Conservation (phyloP, 2,329 filamentous ascomycete species). For the Ophiostoma australiae region DNA sequence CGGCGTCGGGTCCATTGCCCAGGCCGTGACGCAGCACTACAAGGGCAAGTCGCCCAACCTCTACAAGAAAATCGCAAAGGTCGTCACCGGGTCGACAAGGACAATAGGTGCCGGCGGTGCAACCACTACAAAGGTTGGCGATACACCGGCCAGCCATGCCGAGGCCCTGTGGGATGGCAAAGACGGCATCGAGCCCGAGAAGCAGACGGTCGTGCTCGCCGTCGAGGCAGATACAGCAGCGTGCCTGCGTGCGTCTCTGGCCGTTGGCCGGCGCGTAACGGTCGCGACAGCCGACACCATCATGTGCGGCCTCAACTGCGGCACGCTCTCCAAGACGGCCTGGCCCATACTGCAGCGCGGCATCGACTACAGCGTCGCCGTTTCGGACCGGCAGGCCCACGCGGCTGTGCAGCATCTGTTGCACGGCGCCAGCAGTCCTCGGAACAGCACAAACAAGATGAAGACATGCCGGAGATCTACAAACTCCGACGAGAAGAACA, state of each 20-base stretch:
- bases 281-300: constrained; percentile 58
- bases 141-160: background rate
- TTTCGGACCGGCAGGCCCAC: constrained; percentile 61
- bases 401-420: constrained; percentile 51
- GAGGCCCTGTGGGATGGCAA: constrained; percentile 11
- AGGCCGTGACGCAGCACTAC: constrained; percentile 63
- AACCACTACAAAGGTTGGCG: background rate
- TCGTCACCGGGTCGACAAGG: background rate
- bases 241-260: constrained; percentile 52
- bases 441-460: constrained; percentile 4
- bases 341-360: constrained; percentile 57
- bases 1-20: constrained; percentile 68
- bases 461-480: background rate
- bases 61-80: background rate
- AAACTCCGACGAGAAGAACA: background rate
- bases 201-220: constrained; percentile 46
- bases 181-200: constrained; percentile 28
- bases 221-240: constrained; percentile 66
- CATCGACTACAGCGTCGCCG: constrained; percentile 55
- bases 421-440: constrained; percentile 2
- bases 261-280: constrained; percentile 43
- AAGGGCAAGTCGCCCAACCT: constrained; percentile 38
- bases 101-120: background rate
- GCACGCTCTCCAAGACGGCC: constrained; percentile 59
- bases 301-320: constrained; percentile 71